Evolutionary conservation across 352 stramenopile genomes (phyloP), one percentile per base, ranked within the genome.

Genomic region (Globisporangium echinulatum): DNA sequence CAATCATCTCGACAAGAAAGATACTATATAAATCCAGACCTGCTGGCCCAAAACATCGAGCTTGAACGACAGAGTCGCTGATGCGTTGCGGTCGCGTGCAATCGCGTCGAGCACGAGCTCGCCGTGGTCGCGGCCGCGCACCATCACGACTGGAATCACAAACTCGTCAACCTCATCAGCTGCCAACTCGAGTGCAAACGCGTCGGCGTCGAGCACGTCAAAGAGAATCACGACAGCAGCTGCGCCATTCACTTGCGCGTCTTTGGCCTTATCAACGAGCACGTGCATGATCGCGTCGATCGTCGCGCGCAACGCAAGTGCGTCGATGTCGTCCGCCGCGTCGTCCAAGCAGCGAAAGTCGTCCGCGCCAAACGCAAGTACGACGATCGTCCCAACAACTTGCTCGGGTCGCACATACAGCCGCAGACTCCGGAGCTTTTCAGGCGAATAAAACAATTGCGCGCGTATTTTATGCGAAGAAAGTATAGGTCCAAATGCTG

Each of bases 361-460:
- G 9, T 77, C 66, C 56, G 85, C 74, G 36, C 77, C 75, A 61
- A 88, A 87, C 53, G 85, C 78, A 11, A 92, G 67, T 43, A 92
- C 75, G n/a, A 84, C 79, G 43, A 92, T 68, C 37, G 75, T 76
- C 15, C 72, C 72, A 5, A 87, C 74, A 19, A 88, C 62, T 58
- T 90, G 76, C 52, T 89, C 77, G 0, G 79, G 79, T 1, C 82
- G 77, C 14, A 91, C 82, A 49, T 85, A 89, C 54, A 89, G 65
- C 0, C 70, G 68, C 51, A 91, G 59, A 38, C 74, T 80, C 46
- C 59, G 65, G 9, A 91, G 62, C n/a, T 83, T 83, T 61, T 91
- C 67, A 0, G 82, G 82, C 4, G 79, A 87, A 49, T 85, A 86
- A 56, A 87, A 91, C 3, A 88, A 50, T 49, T 79, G 71, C 9